These are phyloP conservation scores for Singerocomus rubriflavus DNA, from an alignment of 1,284 basidiomycete species.

Conservation along the genomic window DNA sequence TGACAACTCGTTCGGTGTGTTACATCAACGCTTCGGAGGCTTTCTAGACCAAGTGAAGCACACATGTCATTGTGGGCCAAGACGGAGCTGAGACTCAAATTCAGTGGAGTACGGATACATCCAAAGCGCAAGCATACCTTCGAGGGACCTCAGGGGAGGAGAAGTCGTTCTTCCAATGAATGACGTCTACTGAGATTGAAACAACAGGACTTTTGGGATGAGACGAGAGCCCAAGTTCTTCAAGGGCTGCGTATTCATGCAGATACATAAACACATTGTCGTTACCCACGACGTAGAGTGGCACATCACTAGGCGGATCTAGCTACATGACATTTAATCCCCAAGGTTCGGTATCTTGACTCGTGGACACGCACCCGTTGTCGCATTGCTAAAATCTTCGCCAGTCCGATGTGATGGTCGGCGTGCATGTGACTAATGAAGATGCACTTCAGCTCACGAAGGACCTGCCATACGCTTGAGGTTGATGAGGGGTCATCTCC, in stretches of 20 bases:
- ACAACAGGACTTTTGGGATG: conserved; percentile 49
- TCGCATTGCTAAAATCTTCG: conserved; percentile 72
- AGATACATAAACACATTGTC: conserved; percentile 59
- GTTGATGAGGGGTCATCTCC: conserved; percentile 50
- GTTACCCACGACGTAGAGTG: conserved; percentile 70
- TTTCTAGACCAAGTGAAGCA: conserved; percentile 48
- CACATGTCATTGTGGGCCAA: conserved; percentile 44
- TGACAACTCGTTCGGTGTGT: conserved; percentile 72
- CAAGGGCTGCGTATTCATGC: conserved; percentile 60
- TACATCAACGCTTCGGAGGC: conserved; percentile 66
- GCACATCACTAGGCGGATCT: conserved; percentile 51
- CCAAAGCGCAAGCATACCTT: conserved; percentile 7
- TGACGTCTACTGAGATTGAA: conserved; percentile 50
- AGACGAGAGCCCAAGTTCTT: conserved; percentile 62
- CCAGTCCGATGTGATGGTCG: conserved; percentile 89
- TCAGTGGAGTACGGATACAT: conserved; percentile 2
- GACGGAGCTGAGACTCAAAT: conserved; percentile 12
- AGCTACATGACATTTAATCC: conserved; percentile 41
- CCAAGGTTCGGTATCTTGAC: background rate
- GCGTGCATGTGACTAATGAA: conserved; percentile 92
- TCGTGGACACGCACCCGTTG: conserved; percentile 49
- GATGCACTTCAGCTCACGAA: conserved; percentile 75
- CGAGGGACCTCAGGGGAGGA: conserved; percentile 9
- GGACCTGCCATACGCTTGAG: conserved; percentile 51
- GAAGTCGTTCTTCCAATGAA: conserved; percentile 46